These are phyloP conservation scores for Trebouxiophyceae sp. DNA, from an alignment of 163 green algal genomes.

Conservation along the genomic window DNA sequence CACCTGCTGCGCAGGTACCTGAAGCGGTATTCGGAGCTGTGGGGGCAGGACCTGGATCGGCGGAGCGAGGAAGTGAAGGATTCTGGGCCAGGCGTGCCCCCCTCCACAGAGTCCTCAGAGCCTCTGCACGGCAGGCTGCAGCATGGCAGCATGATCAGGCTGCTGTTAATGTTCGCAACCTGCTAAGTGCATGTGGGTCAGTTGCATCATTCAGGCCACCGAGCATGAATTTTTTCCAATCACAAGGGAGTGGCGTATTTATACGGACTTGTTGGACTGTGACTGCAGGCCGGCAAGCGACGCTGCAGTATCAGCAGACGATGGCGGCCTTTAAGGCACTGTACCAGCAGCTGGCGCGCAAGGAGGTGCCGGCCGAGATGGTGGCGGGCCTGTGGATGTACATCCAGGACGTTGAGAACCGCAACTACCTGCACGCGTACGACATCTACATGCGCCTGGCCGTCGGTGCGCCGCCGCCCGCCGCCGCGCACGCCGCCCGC, in stretches of 20 bases:
- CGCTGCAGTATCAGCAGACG: slow-evolving; percentile 75
- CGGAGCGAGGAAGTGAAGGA: slow-evolving; percentile 51
- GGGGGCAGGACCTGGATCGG: slow-evolving; percentile 76
- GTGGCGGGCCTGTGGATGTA: slow-evolving; percentile 76
- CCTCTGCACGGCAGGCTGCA: too few species aligned
- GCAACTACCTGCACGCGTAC: slow-evolving; percentile 77
- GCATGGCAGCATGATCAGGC: too few species aligned
- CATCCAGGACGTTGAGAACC: slow-evolving; percentile 52
- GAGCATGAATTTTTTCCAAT: too few species aligned
- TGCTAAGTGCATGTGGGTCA: too few species aligned
- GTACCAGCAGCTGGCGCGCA: slow-evolving; percentile 63
- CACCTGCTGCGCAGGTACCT: slow-evolving; percentile 22
- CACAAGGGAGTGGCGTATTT: too few species aligned
- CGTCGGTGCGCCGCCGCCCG: slow-evolving; percentile 47
- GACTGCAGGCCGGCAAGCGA: slow-evolving; percentile 57
- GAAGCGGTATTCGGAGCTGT: slow-evolving; percentile 67
- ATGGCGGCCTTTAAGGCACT: slow-evolving; percentile 81
- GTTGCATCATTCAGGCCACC: too few species aligned
- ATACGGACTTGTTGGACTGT: too few species aligned
- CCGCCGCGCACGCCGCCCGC: too few species aligned
- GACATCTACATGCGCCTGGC: slow-evolving; percentile 90
- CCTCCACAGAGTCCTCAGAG: too few species aligned
- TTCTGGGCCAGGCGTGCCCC: slow-evolving; percentile 5
- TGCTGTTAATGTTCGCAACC: too few species aligned
- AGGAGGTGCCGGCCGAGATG: slow-evolving; percentile 51